Evolutionary conservation across 139 green algal species (phyloP), one percentile per base, ranked within the genome.

Genomic region (Chlamydomonas applanata): DNA sequence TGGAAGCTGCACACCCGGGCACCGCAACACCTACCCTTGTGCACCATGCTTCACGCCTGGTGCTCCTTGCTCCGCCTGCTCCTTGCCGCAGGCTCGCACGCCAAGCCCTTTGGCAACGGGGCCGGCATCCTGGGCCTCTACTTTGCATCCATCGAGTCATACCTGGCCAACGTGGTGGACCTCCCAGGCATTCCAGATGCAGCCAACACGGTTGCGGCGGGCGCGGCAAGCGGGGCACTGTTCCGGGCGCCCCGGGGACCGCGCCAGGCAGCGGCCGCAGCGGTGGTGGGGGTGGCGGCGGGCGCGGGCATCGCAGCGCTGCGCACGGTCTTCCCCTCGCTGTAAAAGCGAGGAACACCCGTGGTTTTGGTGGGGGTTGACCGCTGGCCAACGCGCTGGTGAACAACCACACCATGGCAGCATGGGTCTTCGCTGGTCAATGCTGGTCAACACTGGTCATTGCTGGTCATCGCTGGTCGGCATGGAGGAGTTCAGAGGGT

Each of bases 71-170:
- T 49, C 40, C 7, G 7, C 7, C 40, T 49, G 40, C 11, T 49
- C 7, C 40, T 49, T 11, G 20, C 20, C 24, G 4, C 77, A 85
- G 84, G 81, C 17, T 81, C 67, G 27, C 73, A 81, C 19, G 84
- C 79, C 5, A 54, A 76, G 30, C 77, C 69, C 20, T 83, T 84
- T 61, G 91, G 86, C 44, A 94, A 96, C 77, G 78, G 88, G 32
- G 74, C 89, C 25, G 92, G 91, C 29, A 88, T 94, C 45, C 68
- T 96, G 4, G 92, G 92, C 36, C 78, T 97, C 27, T 89, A 91
- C 74, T 97, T 94, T 75, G 79, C 89, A 0, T 71, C 66, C 20
- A 80, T 75, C 2, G 92, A 97, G 72, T 88, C 73, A 53, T 75
- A 89, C 29, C 71, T 90, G 1, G 74, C 80, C 13, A 78, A 90